Evolutionary conservation across 176 grass and related monocot genomes (phyloP).

Genomic region (Musa troglodytarum): DNA sequence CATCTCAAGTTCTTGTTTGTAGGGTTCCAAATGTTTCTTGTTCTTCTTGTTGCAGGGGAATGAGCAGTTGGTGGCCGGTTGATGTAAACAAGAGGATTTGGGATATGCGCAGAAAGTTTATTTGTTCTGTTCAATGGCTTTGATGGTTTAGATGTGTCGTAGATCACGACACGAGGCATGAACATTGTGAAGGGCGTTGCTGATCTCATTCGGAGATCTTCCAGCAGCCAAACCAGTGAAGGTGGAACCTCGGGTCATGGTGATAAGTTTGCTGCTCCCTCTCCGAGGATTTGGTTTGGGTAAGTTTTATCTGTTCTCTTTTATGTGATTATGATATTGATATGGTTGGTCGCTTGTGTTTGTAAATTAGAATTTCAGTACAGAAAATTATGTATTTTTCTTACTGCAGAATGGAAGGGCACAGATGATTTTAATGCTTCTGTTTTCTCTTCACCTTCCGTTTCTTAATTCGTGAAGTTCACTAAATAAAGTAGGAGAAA

Average conservation of each 20-base stretch:
- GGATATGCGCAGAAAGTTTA: not conserved
- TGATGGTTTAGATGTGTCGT: constrained; percentile 3
- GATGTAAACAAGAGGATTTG: not conserved
- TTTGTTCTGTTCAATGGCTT: not conserved
- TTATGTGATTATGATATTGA: constrained; percentile 13
- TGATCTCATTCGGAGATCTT: constrained; percentile 73
- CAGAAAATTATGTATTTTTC: too few species aligned
- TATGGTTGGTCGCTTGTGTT: not conserved
- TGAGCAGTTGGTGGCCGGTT: not conserved
- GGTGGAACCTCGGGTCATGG: constrained; percentile 3
- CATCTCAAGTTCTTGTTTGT: not conserved
- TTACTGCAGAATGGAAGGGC: too few species aligned
- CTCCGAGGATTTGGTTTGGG: constrained; percentile 59
- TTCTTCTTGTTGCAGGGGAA: not conserved
- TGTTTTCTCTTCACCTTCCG: not conserved
- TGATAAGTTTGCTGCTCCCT: constrained; percentile 32
- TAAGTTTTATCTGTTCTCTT: constrained; percentile 13
- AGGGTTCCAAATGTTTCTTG: not conserved
- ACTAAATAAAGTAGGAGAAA: too few species aligned
- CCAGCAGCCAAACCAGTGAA: constrained; percentile 23
- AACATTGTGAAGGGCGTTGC: constrained; percentile 83
- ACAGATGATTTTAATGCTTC: too few species aligned
- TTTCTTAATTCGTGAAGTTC: not conserved
- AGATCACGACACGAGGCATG: constrained; percentile 24
- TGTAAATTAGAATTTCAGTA: not conserved